Base-by-base conservation (phyloP, 352 stramenopile genomes). In the Globisporangium cylindrosporum region DNA sequence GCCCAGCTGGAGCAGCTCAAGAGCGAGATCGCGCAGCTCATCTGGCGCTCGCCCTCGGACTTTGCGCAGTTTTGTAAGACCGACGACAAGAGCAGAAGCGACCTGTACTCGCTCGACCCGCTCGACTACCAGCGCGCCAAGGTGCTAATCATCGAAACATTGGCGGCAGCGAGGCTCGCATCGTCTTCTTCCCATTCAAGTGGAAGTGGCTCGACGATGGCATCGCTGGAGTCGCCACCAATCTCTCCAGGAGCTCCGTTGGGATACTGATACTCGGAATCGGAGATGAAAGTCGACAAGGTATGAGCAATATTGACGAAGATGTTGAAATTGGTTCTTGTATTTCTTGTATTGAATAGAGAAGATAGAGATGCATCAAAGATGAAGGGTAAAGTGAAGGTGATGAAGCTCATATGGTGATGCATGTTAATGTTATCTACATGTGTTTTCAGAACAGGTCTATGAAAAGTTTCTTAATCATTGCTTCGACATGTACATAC, bases 401-500 rank as follows among this genome's bases (percentile, higher is more conserved):
- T n/a, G 36, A n/a, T 29, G 12, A 38, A 78, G 76, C 84, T 94
- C 84, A 94, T 89, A 94, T 94, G 86, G 86, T 94, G 86, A 94
- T 94, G 87, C 87, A 95, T 95, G 87, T 92, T 92, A 80, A 58
- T 56, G 43, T 73, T 85, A 81, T 95, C 87, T 77, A 93, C 87
- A 95, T 74, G 73, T 62, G 70, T 55, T 64, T 92, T 95, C 86
- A 90, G 87, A 92, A 95, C 87, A 95, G 87, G 87, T 95, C 87
- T 95, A 82, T 92, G 79, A 86, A 76, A 74, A 71, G 72, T 71
- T 78, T 55, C 88, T 77, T 87, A 93, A 93, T 95, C 87, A 90
- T 93, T 56, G 87, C 77, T 66, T 68, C 64, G 29, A 49, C 10
- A 49, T 62, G 56, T 4, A 61, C 62, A 56, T 12, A 51, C 3